phyloP scores from a whole-genome alignment of 495 filamentous ascomycete species.

The Neurospora sp. region DNA sequence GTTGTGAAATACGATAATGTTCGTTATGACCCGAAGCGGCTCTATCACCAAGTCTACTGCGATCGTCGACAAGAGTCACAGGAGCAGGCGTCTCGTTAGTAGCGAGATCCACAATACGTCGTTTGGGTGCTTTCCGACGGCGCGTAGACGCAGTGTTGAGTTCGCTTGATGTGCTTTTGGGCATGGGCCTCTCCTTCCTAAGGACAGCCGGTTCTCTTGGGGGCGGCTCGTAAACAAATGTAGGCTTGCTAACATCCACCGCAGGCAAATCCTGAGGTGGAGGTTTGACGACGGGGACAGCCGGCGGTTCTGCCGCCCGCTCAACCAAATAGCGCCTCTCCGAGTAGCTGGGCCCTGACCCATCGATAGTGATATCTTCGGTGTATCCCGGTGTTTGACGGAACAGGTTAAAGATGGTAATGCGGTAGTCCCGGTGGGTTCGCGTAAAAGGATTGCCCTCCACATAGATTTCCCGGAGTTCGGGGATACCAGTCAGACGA shows the following conservation, averaged over 20 bases:
- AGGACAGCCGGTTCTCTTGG: conserved; percentile 35
- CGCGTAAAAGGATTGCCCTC: conserved; percentile 82
- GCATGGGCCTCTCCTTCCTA: conserved; percentile 39
- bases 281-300: conserved; percentile 66
- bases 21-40: conserved; percentile 14
- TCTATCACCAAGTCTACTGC: conserved; percentile 1
- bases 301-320: conserved; percentile 60
- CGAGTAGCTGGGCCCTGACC: conserved; percentile 64
- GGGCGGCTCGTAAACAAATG: conserved; percentile 41
- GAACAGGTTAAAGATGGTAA: conserved; percentile 94
- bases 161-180: conserved; percentile 38
- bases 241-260: conserved; percentile 54
- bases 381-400: conserved; percentile 82
- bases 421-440: conserved; percentile 73
- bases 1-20: conserved; percentile 35
- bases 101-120: conserved; percentile 77
- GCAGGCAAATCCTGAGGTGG: conserved; percentile 46
- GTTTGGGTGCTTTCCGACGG: conserved; percentile 47
- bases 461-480: conserved; percentile 87
- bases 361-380: conserved; percentile 85
- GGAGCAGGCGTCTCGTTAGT: conserved; percentile 43
- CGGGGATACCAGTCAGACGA: conserved; percentile 78
- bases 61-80: conserved; percentile 16
- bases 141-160: conserved; percentile 41
- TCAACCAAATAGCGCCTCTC: conserved; percentile 84